phyloP scores from a whole-genome alignment of 2,329 filamentous ascomycete species.

The Colletotrichum truncatum region DNA sequence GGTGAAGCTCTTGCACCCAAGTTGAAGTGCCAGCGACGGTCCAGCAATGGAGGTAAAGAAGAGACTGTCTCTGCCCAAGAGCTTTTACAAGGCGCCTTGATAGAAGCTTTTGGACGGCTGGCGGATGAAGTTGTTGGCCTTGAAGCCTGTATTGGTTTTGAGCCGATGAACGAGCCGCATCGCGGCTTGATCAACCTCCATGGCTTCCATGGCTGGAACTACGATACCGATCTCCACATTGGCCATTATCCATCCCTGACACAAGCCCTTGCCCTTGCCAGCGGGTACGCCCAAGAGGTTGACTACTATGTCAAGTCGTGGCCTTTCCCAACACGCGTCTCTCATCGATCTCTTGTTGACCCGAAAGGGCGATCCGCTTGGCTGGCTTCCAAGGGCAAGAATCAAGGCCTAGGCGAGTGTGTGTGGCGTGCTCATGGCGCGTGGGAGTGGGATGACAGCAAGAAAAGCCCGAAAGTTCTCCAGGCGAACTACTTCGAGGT shows the following conservation, averaged over 20 bases:
- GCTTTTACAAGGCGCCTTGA: constrained; percentile 41
- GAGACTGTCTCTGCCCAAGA: constrained; percentile 37
- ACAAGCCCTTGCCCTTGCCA: constrained; percentile 50
- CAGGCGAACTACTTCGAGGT: constrained; percentile 46
- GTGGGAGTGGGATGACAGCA: constrained; percentile 45
- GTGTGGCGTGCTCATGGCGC: constrained; percentile 51
- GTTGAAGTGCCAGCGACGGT: constrained; percentile 29
- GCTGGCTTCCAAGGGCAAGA: constrained; percentile 33
- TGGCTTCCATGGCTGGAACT: constrained; percentile 49
- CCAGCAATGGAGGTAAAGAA: neutral
- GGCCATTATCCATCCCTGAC: constrained; percentile 48
- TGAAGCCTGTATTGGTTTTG: constrained; percentile 49
- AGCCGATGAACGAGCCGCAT: constrained; percentile 53
- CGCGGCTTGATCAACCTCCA: constrained; percentile 51
- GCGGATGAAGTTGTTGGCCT: constrained; percentile 42
- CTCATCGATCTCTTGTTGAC: constrained; percentile 45
- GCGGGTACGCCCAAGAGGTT: constrained; percentile 46
- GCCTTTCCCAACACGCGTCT: constrained; percentile 49
- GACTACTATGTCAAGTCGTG: constrained; percentile 51
- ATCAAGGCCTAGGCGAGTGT: constrained; percentile 42
- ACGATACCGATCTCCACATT: constrained; percentile 52
- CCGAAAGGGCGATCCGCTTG: constrained; percentile 47
- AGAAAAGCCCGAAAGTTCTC: constrained; percentile 37
- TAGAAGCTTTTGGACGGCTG: constrained; percentile 46
- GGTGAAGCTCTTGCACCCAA: constrained; percentile 37